A percentile compares a stretch with the other conserved stretches of the same genome.
phyloP scores from a whole-genome alignment of 1,284 basidiomycete genomes.

The Anthracocystis walkeri region DNA sequence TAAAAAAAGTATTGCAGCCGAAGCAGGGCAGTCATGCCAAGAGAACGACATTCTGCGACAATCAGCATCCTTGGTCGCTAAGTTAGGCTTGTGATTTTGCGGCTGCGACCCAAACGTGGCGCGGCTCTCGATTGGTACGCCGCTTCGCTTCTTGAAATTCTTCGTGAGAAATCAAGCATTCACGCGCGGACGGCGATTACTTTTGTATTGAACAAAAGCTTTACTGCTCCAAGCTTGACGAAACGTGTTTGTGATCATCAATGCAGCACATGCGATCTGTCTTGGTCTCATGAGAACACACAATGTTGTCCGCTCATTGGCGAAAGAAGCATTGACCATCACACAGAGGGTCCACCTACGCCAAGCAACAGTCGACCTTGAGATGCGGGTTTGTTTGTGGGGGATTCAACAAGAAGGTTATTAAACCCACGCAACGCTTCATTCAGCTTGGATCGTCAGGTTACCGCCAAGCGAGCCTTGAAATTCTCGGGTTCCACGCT shows the following conservation, averaged over 20 bases:
- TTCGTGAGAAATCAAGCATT: background rate
- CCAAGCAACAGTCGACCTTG: no score
- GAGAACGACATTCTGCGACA: background rate
- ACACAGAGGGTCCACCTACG: no score
- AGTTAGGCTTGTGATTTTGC: no score
- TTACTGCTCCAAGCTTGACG: no score
- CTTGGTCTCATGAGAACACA: no score
- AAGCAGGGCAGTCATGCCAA: no score
- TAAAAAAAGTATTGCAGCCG: no score
- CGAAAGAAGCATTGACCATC: no score
- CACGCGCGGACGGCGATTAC: background rate
- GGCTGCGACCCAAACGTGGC: no score
- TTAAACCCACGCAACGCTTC: background rate
- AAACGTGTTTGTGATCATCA: no score
- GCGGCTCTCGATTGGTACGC: background rate
- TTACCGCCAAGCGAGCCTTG: slow-evolving; percentile 8
- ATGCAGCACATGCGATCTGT: no score
- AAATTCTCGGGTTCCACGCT: background rate
- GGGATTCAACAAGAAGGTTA: background rate
- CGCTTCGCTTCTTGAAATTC: background rate
- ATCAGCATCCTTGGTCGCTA: background rate
- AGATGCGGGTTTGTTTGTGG: background rate
- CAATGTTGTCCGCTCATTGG: no score
- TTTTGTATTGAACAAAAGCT: background rate
- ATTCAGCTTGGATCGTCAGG: slow-evolving; percentile 3